Conservation (phyloP, 1,284 basidiomycete genomes). For the Ceratobasidium sp. region DNA sequence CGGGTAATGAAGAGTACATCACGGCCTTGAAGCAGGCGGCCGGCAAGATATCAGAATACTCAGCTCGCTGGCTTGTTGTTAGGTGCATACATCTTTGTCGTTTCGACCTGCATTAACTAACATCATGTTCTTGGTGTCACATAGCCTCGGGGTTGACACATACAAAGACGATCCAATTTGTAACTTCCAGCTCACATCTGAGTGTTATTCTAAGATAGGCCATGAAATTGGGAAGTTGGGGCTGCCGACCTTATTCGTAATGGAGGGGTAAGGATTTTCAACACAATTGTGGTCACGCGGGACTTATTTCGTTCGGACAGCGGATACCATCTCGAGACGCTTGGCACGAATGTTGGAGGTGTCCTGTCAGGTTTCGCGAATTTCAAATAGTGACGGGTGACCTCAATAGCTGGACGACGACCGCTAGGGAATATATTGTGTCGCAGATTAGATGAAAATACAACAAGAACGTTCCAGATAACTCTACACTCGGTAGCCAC, state of each 20-base stretch:
- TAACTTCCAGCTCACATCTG: constrained; percentile 53
- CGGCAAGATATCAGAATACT: constrained; percentile 48
- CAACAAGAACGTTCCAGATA: constrained; percentile 1
- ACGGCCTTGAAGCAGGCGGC: constrained; percentile 48
- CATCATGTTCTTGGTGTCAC: background rate
- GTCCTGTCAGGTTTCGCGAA: constrained; percentile 21
- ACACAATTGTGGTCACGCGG: background rate
- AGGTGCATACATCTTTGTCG: constrained; percentile 49
- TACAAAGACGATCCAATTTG: constrained; percentile 55
- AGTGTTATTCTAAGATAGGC: constrained; percentile 54
- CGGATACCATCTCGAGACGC: constrained; percentile 26
- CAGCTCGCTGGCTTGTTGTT: constrained; percentile 52
- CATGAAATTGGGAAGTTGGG: constrained; percentile 48
- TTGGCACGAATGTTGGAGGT: constrained; percentile 34
- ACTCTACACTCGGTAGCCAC: background rate
- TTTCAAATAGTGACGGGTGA: background rate
- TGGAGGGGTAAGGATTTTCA: constrained; percentile 54
- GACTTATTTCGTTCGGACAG: constrained; percentile 13
- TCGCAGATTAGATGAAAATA: constrained; percentile 2
- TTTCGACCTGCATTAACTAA: background rate
- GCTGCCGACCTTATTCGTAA: constrained; percentile 53
- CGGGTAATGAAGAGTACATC: constrained; percentile 52
- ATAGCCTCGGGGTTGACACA: constrained; percentile 57
- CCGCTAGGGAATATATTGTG: too few species aligned
- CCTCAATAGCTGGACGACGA: background rate